phyloP scores from a whole-genome alignment of 1,284 basidiomycete species.

The Ustilago esculenta region DNA sequence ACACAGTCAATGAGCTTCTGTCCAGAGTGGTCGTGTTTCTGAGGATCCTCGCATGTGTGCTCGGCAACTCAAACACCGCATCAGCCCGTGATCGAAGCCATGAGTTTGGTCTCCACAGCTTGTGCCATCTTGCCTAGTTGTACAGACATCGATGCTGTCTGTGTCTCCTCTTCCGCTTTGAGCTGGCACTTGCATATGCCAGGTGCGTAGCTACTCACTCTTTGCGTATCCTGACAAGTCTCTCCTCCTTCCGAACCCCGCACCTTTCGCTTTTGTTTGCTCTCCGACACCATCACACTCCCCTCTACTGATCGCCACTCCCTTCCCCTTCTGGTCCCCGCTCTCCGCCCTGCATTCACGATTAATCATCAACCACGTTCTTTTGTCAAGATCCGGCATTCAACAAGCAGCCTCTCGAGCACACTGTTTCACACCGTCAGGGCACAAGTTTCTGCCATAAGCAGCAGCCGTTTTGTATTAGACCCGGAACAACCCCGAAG shows the following conservation, averaged over 20 bases:
- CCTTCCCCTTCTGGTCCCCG: background rate
- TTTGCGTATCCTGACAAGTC: too few relatives aligned
- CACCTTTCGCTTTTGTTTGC: background rate
- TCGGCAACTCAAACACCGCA: too few relatives aligned
- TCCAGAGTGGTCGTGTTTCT: too few relatives aligned
- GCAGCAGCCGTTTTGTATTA: background rate
- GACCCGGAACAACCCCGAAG: background rate
- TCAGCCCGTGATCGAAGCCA: too few relatives aligned
- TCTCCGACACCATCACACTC: background rate
- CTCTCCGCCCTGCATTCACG: background rate
- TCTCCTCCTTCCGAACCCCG: background rate
- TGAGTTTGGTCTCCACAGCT: too few relatives aligned
- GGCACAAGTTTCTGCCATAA: background rate
- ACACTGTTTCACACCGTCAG: background rate
- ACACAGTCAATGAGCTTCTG: too few relatives aligned
- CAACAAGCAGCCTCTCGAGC: background rate
- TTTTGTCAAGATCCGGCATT: background rate
- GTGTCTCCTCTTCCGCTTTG: too few relatives aligned
- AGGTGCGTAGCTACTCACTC: too few relatives aligned
- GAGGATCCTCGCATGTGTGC: too few relatives aligned
- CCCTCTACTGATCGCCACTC: background rate
- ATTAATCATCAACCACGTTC: constrained; percentile 1
- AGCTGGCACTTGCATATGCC: too few relatives aligned
- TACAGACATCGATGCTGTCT: too few relatives aligned
- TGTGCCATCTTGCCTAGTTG: too few relatives aligned